Percentiles rank a stretch among this genome's conserved stretches.
Conservation (phyloP, 1,284 basidiomycete species). For the Pseudozyma sp. region DNA sequence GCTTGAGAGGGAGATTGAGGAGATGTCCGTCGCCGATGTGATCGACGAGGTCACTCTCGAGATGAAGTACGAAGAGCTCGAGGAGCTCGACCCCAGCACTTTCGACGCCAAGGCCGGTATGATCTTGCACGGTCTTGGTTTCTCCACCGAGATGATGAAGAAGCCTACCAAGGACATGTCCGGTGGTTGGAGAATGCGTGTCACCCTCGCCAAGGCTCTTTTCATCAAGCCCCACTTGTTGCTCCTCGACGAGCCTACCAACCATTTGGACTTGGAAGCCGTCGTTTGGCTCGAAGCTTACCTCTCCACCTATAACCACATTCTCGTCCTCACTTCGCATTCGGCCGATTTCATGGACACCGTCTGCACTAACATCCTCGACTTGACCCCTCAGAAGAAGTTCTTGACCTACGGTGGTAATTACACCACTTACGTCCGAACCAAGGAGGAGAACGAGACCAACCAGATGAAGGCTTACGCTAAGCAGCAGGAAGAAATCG, state of each 20-base stretch:
- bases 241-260: conserved; percentile 79
- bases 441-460: conserved; percentile 95
- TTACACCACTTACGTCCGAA: conserved; percentile 95
- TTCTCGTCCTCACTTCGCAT: conserved; percentile 89
- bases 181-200: conserved; percentile 99
- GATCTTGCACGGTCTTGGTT: conserved; percentile 96
- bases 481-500: conserved; percentile 98
- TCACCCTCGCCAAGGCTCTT: conserved; percentile 92
- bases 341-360: conserved; percentile 99
- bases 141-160: conserved; percentile 90
- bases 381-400: conserved; percentile 88
- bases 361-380: conserved; percentile 89
- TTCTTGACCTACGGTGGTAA: conserved; percentile 90
- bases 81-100: conserved; percentile 93
- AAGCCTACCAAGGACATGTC: conserved; percentile 98
- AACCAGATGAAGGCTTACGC: conserved; percentile 99
- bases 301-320: conserved; percentile 97
- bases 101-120: conserved; percentile 96
- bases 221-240: conserved; percentile 97
- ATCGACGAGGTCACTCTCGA: conserved; percentile 90
- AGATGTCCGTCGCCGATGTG: conserved; percentile 87
- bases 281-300: conserved; percentile 99
- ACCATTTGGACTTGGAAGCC: conserved; percentile 93
- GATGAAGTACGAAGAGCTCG: conserved; percentile 91
- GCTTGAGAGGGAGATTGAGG: conserved; percentile 93